Evolutionary conservation across 192 early-diverging fungal genomes (phyloP), one percentile per base, ranked within the genome.

Genomic region (Rhizoclosmatium sp.): DNA sequence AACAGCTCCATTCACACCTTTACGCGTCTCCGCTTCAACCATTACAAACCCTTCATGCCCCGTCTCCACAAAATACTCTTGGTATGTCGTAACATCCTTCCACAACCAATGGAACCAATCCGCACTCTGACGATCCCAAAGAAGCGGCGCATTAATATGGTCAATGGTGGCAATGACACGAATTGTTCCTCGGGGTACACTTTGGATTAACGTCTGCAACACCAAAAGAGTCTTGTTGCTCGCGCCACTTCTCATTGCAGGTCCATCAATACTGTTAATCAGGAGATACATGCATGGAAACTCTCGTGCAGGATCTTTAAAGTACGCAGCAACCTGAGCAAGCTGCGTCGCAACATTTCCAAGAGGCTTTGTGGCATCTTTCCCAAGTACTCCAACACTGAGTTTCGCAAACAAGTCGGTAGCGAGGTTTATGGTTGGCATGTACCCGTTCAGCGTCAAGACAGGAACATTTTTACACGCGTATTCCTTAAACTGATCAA

Each of bases 1-100:
- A 49, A 92, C 81, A 23, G 94, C 90, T 68, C 94, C 95, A 12
- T 39, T 31, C 2, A 44, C 72, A 4, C 59, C 72, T 44, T 49
- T 19, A 4, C 39, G 7, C 40, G 31, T 45, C 85, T 82, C 70
- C 85, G 78, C 75, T 88, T 86, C 65, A 91, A 75, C 80, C 9
- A 93, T 82, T 39, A 83, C 61, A 49, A 93, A 92, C 82, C 92
- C 92, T 72, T 96, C 94, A 80, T 92, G 93, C 68, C 92, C 91
- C 7, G 95, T 95, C 80, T 99, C 98, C 1, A 89, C 90, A 12
- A 85, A 78, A 60, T 98, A 97, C 0, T 89, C 83, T 64, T 91
- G 89, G 81, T 91, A 97, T 16, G 96, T 98, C 0, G 98, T 95
- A 51, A 91, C 82, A 74, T 99, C 95, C 81, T 97, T 96, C 94